A percentile compares a stretch with the other conserved stretches of the same genome.
Conservation (phyloP, 1,139 yeast species). For the Arxiozyma slooffiae region DNA sequence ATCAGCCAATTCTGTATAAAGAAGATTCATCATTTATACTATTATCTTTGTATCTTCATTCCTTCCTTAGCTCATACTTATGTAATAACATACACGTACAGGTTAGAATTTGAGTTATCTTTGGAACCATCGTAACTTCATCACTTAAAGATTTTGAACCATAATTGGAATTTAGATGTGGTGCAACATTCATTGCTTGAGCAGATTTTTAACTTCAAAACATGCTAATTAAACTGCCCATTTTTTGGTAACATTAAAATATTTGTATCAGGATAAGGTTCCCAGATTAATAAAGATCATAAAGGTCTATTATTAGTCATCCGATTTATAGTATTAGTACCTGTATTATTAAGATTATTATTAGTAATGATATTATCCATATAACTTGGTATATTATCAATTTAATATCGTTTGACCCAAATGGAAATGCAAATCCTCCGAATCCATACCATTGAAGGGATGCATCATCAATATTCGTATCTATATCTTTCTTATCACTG, state of each 20-base stretch:
- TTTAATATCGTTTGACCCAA: slow-evolving; percentile 25
- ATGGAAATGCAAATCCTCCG: slow-evolving; percentile 27
- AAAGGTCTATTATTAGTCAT: slow-evolving; percentile 14
- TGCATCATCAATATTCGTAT: slow-evolving; percentile 17
- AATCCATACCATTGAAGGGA: slow-evolving; percentile 29
- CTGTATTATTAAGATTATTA: slow-evolving; percentile 5
- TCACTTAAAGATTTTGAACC: neutral
- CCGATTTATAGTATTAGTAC: slow-evolving; percentile 5
- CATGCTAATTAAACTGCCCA: slow-evolving; percentile 29
- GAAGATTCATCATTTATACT: neutral
- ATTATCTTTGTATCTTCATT: slow-evolving; percentile 15
- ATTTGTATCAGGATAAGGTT: slow-evolving; percentile 24
- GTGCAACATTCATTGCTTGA: neutral
- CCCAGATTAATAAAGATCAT: slow-evolving; percentile 27
- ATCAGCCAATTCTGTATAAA: neutral
- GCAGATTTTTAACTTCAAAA: slow-evolving; percentile 26
- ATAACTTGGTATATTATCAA: slow-evolving; percentile 29
- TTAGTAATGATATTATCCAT: slow-evolving; percentile 11
- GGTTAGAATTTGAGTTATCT: slow-evolving; percentile 27
- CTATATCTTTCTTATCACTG: slow-evolving; percentile 21
- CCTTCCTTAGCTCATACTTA: slow-evolving; percentile 27
- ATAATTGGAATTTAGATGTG: slow-evolving; percentile 4
- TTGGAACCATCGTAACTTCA: slow-evolving; percentile 22
- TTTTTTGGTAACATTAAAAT: slow-evolving; percentile 26
- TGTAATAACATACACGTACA: slow-evolving; percentile 33